Base-by-base conservation (phyloP, 2,329 filamentous ascomycete species). In the Fusarium sp. region DNA sequence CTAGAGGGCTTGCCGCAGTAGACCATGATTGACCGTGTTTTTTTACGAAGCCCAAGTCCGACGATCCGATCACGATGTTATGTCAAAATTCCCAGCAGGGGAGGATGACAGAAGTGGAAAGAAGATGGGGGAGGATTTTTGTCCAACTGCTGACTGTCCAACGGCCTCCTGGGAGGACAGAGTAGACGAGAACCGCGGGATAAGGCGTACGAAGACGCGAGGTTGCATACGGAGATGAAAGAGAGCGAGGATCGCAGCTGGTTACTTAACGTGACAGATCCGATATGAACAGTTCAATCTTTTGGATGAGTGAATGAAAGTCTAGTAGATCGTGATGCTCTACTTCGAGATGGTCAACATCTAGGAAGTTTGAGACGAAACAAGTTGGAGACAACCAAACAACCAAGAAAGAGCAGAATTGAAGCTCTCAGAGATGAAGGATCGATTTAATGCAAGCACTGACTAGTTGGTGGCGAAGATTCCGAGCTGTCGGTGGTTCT, bases 1-100 rank as follows among this genome's bases (percentile, higher is more conserved):
- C 86, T 83, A 2, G 89, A 91, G 76, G 90, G 88, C 81, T 90
- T 91, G 45, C 90, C 90, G 68, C 88, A 90, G 75, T 91, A 91
- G 17, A 91, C 89, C 89, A 91, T 91, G 71, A 65, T 82, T 80
- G 33, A 64, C 29, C 12, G 58, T 45, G 56, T 44, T 42, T 50
- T 39, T 49, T 44, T 50, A 39, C 45, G 7, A 45, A 41, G 35
- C n/a, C 55, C 31, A 49, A 33, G 49, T 17, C 35, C 13, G 49
- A 35, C n/a, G 45, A 44, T 36, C 29, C 22, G 49, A 55, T 50
- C 29, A 42, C 39, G 33, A 44, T 55, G 36, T 42, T 56, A 57
- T 55, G 29, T 41, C 45, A 56, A 42, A 31, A 18, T 31, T 49
- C 31, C 49, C 62, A 33, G 25, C 49, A 59, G 60, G 61, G 42